Evolutionary conservation across 2,329 filamentous ascomycete genomes (phyloP).

Genomic region (Massarina eburnea): DNA sequence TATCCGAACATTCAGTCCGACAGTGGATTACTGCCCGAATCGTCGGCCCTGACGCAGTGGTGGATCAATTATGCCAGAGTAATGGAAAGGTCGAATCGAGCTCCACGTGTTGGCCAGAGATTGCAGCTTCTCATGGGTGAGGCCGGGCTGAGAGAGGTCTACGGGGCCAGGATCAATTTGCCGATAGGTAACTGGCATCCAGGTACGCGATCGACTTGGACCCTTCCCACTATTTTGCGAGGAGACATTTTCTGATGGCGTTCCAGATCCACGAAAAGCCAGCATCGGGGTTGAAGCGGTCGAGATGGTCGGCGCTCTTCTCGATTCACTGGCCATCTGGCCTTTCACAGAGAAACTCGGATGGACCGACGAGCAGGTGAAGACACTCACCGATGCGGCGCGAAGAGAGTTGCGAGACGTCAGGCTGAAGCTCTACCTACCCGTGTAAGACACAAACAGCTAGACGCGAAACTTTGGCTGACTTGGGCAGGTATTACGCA

Average conservation of each 20-base stretch:
- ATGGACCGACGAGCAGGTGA: conserved; percentile 33
- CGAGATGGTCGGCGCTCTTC: conserved; percentile 34
- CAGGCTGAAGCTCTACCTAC: conserved; percentile 39
- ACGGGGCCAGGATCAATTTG: conserved; percentile 29
- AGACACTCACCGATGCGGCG: conserved; percentile 29
- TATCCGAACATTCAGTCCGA: conserved; percentile 85
- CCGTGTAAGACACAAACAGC: conserved; percentile 30
- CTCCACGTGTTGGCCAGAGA: conserved; percentile 36
- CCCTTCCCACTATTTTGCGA: background rate
- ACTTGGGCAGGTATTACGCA: conserved; percentile 29
- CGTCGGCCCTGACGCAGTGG: conserved; percentile 41
- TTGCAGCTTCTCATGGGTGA: conserved; percentile 31
- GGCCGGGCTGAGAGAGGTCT: conserved; percentile 35
- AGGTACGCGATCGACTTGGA: conserved; percentile 28
- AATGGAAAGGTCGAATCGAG: conserved; percentile 36
- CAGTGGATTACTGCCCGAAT: conserved; percentile 71
- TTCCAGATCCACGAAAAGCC: conserved; percentile 31
- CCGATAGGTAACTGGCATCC: conserved; percentile 42
- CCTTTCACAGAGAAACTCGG: conserved; percentile 37
- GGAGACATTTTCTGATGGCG: conserved; percentile 1
- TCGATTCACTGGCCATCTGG: conserved; percentile 42
- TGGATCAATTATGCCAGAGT: conserved; percentile 37
- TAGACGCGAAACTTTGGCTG: conserved; percentile 11
- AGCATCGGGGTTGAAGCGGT: conserved; percentile 32
- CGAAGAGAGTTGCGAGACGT: conserved; percentile 31